Conservation (phyloP, 2,329 filamentous ascomycete genomes). For the Apiospora aurea region DNA sequence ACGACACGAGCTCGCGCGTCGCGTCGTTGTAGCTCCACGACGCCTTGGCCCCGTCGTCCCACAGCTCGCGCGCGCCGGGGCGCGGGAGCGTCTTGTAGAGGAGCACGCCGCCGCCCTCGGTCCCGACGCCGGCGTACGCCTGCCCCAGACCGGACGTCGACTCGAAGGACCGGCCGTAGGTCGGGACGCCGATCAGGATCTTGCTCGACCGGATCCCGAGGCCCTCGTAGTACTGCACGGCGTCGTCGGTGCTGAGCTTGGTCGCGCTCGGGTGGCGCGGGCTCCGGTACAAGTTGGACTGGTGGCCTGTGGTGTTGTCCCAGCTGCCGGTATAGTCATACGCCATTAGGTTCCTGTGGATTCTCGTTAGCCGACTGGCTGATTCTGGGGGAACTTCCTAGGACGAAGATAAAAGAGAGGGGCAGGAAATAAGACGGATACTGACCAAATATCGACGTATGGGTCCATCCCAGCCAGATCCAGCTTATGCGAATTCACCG, state of each 20-base stretch:
- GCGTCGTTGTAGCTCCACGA: conserved; percentile 74
- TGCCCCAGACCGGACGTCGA: conserved; percentile 72
- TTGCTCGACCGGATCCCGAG: conserved; percentile 67
- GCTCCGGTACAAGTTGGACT: conserved; percentile 71
- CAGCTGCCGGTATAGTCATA: conserved; percentile 77
- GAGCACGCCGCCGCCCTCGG: conserved; percentile 68
- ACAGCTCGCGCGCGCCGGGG: conserved; percentile 60
- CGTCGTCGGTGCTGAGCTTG: conserved; percentile 72
- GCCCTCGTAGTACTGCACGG: conserved; percentile 68
- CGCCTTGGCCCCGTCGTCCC: conserved; percentile 65
- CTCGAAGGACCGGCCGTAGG: conserved; percentile 80
- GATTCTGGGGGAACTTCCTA: not conserved
- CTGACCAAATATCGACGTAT: conserved; percentile 63
- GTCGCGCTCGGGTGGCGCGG: conserved; percentile 61
- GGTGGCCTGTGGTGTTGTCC: conserved; percentile 69
- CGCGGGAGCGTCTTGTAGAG: conserved; percentile 76
- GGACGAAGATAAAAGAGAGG: not conserved
- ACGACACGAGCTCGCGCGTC: conserved; percentile 71
- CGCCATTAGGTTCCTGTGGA: conserved; percentile 61
- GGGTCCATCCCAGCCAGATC: conserved; percentile 61
- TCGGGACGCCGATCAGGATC: conserved; percentile 77
- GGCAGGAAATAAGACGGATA: not conserved
- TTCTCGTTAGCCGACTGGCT: not conserved
- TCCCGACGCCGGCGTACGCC: conserved; percentile 68
- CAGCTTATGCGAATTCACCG: conserved; percentile 56